Conservation (phyloP, 108 stramenopile genomes). For the Licmophora abbreviata region DNA sequence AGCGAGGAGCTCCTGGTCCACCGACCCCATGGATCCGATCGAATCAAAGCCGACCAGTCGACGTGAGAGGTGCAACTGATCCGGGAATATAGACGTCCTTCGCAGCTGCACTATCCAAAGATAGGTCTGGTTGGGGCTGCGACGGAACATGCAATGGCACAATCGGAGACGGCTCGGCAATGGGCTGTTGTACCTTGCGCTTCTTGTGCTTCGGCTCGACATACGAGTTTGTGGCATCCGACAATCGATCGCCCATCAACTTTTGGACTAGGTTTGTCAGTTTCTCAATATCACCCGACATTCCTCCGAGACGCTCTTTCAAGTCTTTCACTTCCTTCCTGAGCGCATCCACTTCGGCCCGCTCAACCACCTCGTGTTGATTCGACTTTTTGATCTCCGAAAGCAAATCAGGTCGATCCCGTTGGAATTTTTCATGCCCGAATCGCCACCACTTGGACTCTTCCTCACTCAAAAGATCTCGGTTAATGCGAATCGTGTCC, state of each 20-base stretch:
- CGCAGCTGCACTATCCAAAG: neutral
- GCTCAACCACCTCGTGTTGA: slow-evolving; percentile 57
- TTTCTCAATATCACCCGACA: slow-evolving; percentile 33
- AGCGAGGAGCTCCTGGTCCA: slow-evolving; percentile 25
- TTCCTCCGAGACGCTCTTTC: slow-evolving; percentile 14
- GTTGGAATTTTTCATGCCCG: slow-evolving; percentile 70
- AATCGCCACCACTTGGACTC: slow-evolving; percentile 74
- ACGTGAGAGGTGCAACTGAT: slow-evolving; percentile 7
- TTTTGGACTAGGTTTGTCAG: slow-evolving; percentile 33
- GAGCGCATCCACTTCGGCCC: slow-evolving; percentile 66
- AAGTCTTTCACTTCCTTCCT: slow-evolving; percentile 53
- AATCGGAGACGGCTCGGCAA: too few species aligned
- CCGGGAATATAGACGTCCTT: neutral
- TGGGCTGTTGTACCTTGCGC: slow-evolving; percentile 1
- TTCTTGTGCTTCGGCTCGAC: slow-evolving; percentile 2
- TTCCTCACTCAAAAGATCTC: too few species aligned
- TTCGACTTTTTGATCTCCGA: slow-evolving; percentile 68
- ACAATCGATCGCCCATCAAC: slow-evolving; percentile 16
- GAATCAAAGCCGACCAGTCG: slow-evolving; percentile 9
- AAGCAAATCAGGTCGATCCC: slow-evolving; percentile 67
- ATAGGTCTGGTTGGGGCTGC: slow-evolving; percentile 8
- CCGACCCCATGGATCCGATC: slow-evolving; percentile 11
- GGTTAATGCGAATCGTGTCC: slow-evolving; percentile 55
- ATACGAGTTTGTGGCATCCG: slow-evolving; percentile 10
- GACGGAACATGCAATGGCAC: slow-evolving; percentile 1